These are phyloP conservation scores for Ophiostoma piceae DNA, from an alignment of 2,329 filamentous ascomycete species.

Conservation along the genomic window DNA sequence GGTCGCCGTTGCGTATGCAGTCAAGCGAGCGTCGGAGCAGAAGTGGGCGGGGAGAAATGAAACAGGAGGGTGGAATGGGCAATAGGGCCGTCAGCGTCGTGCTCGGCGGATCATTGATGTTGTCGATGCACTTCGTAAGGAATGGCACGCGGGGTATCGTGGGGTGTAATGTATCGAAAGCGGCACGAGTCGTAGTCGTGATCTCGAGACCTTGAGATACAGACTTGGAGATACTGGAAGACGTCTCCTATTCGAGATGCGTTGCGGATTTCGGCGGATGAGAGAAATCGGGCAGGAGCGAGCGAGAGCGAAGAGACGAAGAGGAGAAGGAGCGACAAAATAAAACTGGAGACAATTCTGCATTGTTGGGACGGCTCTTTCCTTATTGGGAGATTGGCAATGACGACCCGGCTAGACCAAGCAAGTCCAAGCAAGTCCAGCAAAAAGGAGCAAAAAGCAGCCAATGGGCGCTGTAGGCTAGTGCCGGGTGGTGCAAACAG, in stretches of 20 bases:
- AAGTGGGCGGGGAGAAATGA: constrained; percentile 1
- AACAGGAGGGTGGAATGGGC: not conserved
- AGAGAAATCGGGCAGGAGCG: not conserved
- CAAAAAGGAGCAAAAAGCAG: not conserved
- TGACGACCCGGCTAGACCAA: constrained; percentile 4
- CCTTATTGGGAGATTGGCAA: constrained; percentile 20
- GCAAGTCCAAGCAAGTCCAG: not conserved
- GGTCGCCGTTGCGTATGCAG: not conserved
- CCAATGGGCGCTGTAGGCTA: constrained; percentile 7
- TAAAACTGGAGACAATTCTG: constrained; percentile 11
- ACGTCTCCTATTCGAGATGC: not conserved
- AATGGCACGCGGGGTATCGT: not conserved
- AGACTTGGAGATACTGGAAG: not conserved
- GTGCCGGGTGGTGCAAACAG: not conserved
- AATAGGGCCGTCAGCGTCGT: not conserved
- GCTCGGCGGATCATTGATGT: not conserved
- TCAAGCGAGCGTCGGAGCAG: constrained; percentile 8
- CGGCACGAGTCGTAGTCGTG: not conserved
- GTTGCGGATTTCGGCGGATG: not conserved
- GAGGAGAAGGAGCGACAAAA: not conserved
- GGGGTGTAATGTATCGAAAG: not conserved
- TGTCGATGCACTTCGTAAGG: not conserved
- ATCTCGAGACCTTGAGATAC: not conserved
- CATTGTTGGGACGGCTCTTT: constrained; percentile 10
- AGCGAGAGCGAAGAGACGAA: constrained; percentile 5